Evolutionary conservation across 345 rosid genomes (phyloP).

Genomic region (Brassica nigra): DNA sequence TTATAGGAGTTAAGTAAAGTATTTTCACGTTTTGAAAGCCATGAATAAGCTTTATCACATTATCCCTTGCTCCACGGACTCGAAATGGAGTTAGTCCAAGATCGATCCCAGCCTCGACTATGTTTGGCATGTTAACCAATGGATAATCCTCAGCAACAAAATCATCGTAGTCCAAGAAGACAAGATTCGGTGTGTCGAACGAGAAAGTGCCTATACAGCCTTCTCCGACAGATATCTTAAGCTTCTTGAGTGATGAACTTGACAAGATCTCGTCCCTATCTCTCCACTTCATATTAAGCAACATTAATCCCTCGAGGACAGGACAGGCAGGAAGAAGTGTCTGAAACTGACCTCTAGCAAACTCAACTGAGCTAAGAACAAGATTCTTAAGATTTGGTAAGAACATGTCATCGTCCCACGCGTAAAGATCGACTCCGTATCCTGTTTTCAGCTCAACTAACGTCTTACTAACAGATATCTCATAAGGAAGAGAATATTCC

Average conservation of each 20-base stretch:
- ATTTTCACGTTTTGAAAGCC: slow-evolving; percentile 16
- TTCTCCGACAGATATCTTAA: not conserved
- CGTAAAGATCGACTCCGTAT: slow-evolving; percentile 14
- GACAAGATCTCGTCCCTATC: slow-evolving; percentile 29
- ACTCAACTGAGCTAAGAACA: slow-evolving; percentile 11
- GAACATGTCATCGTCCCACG: slow-evolving; percentile 22
- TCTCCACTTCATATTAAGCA: slow-evolving; percentile 30
- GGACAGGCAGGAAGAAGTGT: slow-evolving; percentile 35
- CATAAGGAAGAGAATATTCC: slow-evolving; percentile 13
- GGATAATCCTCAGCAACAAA: slow-evolving; percentile 24
- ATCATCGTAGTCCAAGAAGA: slow-evolving; percentile 18
- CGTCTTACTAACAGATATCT: slow-evolving; percentile 22
- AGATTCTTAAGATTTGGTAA: slow-evolving; percentile 28
- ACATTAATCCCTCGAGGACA: slow-evolving; percentile 15
- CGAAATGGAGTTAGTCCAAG: not conserved
- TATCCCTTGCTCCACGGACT: not conserved
- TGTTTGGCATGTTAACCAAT: slow-evolving; percentile 3
- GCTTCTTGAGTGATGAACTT: slow-evolving; percentile 22
- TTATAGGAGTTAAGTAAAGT: not conserved
- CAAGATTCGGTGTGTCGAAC: slow-evolving; percentile 27
- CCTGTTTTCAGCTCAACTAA: slow-evolving; percentile 18
- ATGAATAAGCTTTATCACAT: slow-evolving; percentile 20
- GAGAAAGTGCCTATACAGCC: slow-evolving; percentile 25
- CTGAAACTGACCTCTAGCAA: slow-evolving; percentile 33
- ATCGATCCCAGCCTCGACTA: slow-evolving; percentile 11